phyloP scores from a whole-genome alignment of 345 rosid genomes.

The Gossypium rotundifolium region DNA sequence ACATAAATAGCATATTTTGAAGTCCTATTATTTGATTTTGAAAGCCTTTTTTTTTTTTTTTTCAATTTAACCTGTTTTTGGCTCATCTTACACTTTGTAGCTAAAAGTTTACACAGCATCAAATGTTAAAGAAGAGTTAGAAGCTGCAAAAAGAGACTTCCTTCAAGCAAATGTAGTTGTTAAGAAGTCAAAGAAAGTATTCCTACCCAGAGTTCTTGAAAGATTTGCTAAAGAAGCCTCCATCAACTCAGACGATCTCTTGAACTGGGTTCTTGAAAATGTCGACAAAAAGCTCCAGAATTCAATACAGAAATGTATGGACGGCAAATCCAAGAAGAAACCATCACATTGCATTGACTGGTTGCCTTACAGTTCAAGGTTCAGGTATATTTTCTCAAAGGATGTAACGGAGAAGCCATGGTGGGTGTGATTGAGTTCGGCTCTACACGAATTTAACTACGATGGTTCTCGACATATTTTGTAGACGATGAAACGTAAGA shows the following conservation, averaged over 20 bases:
- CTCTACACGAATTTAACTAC: neutral
- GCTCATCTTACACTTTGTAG: conserved; percentile 27
- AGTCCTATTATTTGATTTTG: neutral
- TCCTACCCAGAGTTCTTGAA: conserved; percentile 63
- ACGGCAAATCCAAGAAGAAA: conserved; percentile 45
- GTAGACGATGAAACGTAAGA: neutral
- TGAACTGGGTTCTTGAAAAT: conserved; percentile 51
- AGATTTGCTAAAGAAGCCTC: conserved; percentile 66
- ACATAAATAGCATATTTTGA: neutral
- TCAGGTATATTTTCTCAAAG: conserved; percentile 62
- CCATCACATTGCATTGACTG: conserved; percentile 57
- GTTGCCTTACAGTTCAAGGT: conserved; percentile 70
- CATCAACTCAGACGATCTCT: conserved; percentile 46
- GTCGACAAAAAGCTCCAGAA: conserved; percentile 57
- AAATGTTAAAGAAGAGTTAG: conserved; percentile 56
- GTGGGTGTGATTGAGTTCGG: conserved; percentile 25
- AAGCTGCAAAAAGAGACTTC: conserved; percentile 64
- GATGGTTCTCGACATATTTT: neutral
- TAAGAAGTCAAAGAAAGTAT: conserved; percentile 58
- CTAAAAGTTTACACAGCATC: conserved; percentile 64
- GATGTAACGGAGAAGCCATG: conserved; percentile 62
- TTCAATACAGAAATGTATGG: conserved; percentile 47
- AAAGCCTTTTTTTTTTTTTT: neutral
- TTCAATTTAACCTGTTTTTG: neutral
- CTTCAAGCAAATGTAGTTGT: conserved; percentile 50